Conservation (phyloP, 129 eudicot species). For the Artemisia tridentata region DNA sequence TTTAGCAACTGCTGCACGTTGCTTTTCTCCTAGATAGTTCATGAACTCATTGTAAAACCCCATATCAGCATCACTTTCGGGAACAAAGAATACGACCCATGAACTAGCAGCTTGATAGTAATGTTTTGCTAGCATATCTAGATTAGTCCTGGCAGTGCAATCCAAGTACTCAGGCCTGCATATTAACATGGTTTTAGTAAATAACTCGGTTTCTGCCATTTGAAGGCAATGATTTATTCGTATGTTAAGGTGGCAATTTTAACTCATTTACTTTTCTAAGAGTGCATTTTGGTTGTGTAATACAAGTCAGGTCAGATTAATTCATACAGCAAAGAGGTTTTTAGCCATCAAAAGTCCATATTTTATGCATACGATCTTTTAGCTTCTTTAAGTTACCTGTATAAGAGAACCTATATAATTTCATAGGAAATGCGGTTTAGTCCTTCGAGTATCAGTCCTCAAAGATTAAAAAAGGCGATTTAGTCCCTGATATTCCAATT, state of each 20-base stretch:
- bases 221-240: background rate
- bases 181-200: constrained; percentile 12
- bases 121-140: constrained; percentile 91
- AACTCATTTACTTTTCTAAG: background rate
- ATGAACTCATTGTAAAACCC: constrained; percentile 80
- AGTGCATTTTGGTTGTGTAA: background rate
- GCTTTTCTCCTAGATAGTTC: constrained; percentile 77
- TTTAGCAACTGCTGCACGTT: constrained; percentile 91
- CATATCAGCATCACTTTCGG: constrained; percentile 79
- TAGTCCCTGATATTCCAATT: no score
- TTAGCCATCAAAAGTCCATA: background rate
- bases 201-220: constrained; percentile 14
- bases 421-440: no score
- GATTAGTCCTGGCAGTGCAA: constrained; percentile 87
- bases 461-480: no score
- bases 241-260: background rate
- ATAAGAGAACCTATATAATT: no score
- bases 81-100: constrained; percentile 86
- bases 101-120: constrained; percentile 72
- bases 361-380: background rate
- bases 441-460: no score
- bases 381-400: no score
- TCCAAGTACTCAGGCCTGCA: constrained; percentile 83
- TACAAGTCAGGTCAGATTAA: background rate
- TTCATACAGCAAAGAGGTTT: background rate